Evolutionary conservation across 768 basidiomycete species (phyloP).

Genomic region (Zangia roseola): DNA sequence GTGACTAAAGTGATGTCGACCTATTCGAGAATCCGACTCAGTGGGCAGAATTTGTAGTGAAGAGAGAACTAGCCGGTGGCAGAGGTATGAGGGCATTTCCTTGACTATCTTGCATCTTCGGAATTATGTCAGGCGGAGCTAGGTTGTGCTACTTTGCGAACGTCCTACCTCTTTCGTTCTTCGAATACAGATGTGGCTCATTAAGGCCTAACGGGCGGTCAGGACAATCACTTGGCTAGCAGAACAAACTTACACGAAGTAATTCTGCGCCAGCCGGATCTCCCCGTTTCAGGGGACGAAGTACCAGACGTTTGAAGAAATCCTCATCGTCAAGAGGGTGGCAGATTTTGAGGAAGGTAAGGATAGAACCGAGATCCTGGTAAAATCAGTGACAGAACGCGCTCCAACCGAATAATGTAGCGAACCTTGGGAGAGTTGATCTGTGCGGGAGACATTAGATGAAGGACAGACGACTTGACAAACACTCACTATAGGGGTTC

Average conservation of each 20-base stretch:
- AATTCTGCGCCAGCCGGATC: conserved; percentile 67
- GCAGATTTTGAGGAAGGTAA: conserved; percentile 86
- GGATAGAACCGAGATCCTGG: conserved; percentile 85
- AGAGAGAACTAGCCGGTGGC: conserved; percentile 51
- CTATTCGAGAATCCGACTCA: conserved; percentile 32
- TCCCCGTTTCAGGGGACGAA: conserved; percentile 75
- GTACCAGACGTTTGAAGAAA: conserved; percentile 74
- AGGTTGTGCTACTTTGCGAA: not conserved
- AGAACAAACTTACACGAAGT: conserved; percentile 50
- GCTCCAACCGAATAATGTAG: not conserved
- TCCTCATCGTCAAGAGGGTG: conserved; percentile 80
- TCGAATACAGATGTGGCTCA: conserved; percentile 76
- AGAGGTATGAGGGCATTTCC: conserved; percentile 75
- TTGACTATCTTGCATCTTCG: conserved; percentile 77
- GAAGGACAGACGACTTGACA: not conserved
- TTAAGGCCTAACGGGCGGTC: conserved; percentile 52
- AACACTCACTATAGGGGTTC: conserved; percentile 82
- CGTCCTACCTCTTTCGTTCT: conserved; percentile 72
- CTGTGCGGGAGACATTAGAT: conserved; percentile 33
- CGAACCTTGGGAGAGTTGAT: conserved; percentile 75
- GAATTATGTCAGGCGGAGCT: conserved; percentile 17
- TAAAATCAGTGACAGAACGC: not conserved
- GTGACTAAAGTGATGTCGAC: conserved; percentile 78
- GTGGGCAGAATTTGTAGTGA: not conserved
- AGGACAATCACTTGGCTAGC: not conserved